phyloP scores from a whole-genome alignment of 2,329 filamentous ascomycete genomes.

The Blastomyces parvus region DNA sequence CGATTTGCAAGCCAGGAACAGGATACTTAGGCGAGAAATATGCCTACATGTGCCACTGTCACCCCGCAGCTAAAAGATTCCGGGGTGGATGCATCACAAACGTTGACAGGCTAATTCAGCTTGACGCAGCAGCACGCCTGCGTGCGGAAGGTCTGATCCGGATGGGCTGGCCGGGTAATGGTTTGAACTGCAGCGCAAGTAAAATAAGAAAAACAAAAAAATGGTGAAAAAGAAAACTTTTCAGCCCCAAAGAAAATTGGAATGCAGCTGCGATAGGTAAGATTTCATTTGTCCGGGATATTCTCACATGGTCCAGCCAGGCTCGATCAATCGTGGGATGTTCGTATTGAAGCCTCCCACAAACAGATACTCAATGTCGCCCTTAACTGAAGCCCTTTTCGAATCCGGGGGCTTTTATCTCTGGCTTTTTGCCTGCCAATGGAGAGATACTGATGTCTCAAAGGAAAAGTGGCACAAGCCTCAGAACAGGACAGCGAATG shows the following conservation, averaged over 20 bases:
- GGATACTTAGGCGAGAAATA: slow-evolving; percentile 11
- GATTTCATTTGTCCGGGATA: neutral
- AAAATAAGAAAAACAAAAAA: neutral
- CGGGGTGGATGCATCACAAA: slow-evolving; percentile 5
- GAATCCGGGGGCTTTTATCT: neutral
- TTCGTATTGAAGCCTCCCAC: neutral
- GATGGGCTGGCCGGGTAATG: neutral
- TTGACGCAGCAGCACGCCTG: neutral
- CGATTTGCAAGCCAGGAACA: slow-evolving; percentile 9
- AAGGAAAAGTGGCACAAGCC: neutral
- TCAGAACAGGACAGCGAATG: neutral
- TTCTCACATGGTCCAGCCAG: slow-evolving; percentile 4
- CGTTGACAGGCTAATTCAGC: neutral
- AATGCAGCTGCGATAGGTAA: neutral
- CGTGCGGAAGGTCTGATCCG: neutral
- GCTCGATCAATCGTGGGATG: neutral
- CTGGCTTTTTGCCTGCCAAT: slow-evolving; percentile 3
- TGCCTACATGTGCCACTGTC: neutral
- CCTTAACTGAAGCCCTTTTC: neutral
- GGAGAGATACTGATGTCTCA: neutral
- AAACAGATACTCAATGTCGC: neutral
- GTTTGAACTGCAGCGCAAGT: neutral
- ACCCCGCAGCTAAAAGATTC: neutral
- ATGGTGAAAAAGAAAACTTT: neutral
- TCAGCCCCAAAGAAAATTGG: neutral